These are phyloP conservation scores for Suillus decipiens DNA, from an alignment of 768 basidiomycete genomes.

Conservation along the genomic window DNA sequence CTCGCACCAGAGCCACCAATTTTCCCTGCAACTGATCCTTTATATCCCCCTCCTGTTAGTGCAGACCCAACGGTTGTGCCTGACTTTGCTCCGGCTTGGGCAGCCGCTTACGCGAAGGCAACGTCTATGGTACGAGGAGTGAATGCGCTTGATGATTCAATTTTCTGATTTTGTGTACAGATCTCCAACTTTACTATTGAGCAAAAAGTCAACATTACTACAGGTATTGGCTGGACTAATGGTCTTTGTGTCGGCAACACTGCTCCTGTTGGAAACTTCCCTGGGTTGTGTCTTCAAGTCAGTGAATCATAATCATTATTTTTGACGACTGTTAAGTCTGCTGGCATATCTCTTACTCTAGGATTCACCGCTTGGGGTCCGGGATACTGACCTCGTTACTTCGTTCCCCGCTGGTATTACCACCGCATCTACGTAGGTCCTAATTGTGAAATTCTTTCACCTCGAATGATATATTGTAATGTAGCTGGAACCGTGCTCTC, in stretches of 20 bases:
- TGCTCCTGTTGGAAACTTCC: slow-evolving; percentile 52
- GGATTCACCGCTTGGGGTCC: slow-evolving; percentile 80
- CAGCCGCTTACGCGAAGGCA: slow-evolving; percentile 58
- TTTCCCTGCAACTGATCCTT: slow-evolving; percentile 57
- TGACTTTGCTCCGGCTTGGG: slow-evolving; percentile 57
- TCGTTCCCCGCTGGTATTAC: slow-evolving; percentile 87
- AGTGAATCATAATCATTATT: slow-evolving; percentile 12
- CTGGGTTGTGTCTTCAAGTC: slow-evolving; percentile 73
- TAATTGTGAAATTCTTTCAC: background rate
- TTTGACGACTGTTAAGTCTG: background rate
- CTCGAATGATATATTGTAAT: background rate
- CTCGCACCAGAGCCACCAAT: slow-evolving; percentile 52
- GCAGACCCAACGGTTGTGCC: slow-evolving; percentile 40
- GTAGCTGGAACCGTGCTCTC: slow-evolving; percentile 73
- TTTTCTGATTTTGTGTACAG: slow-evolving; percentile 38
- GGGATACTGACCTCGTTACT: slow-evolving; percentile 70
- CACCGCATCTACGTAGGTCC: slow-evolving; percentile 73
- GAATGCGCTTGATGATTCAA: slow-evolving; percentile 52
- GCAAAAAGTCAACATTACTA: slow-evolving; percentile 64
- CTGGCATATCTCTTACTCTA: slow-evolving; percentile 23
- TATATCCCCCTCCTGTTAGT: slow-evolving; percentile 55
- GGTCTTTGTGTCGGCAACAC: slow-evolving; percentile 77
- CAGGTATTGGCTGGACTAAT: slow-evolving; percentile 52
- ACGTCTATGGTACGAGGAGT: slow-evolving; percentile 46
- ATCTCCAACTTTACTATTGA: slow-evolving; percentile 54